A percentile compares a stretch with the other conserved stretches of the same genome.
These are phyloP conservation scores for Batrachochytrium dendrobatidis DNA, from an alignment of 371 early-diverging fungal species.

Conservation along the genomic window DNA sequence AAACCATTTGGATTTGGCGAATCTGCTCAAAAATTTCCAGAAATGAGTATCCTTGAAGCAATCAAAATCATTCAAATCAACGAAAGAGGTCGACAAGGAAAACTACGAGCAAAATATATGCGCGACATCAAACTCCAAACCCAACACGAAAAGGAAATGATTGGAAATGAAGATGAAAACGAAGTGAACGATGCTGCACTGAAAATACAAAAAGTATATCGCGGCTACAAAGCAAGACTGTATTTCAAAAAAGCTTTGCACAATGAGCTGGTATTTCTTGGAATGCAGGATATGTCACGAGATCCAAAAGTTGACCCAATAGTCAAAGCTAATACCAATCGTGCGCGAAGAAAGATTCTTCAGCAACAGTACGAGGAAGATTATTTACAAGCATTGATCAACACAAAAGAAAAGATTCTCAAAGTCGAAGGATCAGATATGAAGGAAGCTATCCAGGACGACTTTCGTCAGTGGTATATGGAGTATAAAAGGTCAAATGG, in stretches of 20 bases:
- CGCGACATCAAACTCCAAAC: constrained; percentile 45
- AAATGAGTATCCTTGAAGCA: constrained; percentile 35
- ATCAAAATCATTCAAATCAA: constrained; percentile 39
- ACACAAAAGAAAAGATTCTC: constrained; percentile 49
- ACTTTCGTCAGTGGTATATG: constrained; percentile 55
- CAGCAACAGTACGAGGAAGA: constrained; percentile 50
- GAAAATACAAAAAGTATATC: constrained; percentile 44
- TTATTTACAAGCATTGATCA: constrained; percentile 47
- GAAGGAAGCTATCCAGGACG: constrained; percentile 48
- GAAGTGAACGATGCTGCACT: constrained; percentile 40
- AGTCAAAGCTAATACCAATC: constrained; percentile 30
- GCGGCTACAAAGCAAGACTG: constrained; percentile 37
- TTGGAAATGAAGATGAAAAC: constrained; percentile 40
- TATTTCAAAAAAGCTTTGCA: constrained; percentile 19
- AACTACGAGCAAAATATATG: constrained; percentile 51
- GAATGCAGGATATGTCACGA: constrained; percentile 20
- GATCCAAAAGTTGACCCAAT: constrained; percentile 25
- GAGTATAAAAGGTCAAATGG: constrained; percentile 40
- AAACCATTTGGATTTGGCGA: constrained; percentile 31
- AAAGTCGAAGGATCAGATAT: constrained; percentile 56
- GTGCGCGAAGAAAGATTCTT: constrained; percentile 35
- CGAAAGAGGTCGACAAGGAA: constrained; percentile 49
- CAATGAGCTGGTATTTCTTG: constrained; percentile 42
- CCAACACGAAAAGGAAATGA: constrained; percentile 41
- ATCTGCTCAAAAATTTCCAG: constrained; percentile 28